Evolutionary conservation across 192 early-diverging fungal genomes (phyloP).

Genomic region (Umbelopsis sp.): DNA sequence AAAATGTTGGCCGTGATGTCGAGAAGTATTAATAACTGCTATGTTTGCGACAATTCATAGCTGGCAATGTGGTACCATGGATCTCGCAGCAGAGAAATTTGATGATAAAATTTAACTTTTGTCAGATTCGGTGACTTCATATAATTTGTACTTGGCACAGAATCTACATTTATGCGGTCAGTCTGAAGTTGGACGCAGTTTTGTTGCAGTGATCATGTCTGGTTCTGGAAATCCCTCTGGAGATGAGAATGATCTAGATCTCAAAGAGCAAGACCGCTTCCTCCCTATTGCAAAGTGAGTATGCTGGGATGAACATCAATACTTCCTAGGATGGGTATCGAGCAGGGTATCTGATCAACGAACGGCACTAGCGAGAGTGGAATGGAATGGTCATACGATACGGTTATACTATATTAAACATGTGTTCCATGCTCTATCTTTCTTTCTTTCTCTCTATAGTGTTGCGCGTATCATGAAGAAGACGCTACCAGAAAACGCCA

Average conservation of each 20-base stretch:
- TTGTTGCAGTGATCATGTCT: slow-evolving; percentile 35
- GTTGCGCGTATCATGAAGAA: slow-evolving; percentile 98
- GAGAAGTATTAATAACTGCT: no score
- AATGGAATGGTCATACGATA: no score
- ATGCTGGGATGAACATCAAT: not conserved
- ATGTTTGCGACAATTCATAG: no score
- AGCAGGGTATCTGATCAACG: not conserved
- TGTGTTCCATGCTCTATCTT: not conserved
- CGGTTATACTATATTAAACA: not conserved
- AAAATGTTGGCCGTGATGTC: no score
- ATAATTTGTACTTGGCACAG: not conserved
- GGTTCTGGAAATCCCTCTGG: slow-evolving; percentile 52
- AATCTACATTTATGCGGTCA: not conserved
- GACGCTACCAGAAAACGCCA: slow-evolving; percentile 94
- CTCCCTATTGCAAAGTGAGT: slow-evolving; percentile 86
- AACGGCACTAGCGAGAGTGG: not conserved
- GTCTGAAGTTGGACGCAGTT: not conserved
- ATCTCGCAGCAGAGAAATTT: no score
- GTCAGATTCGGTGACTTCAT: not conserved
- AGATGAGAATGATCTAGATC: slow-evolving; percentile 69
- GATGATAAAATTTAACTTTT: not conserved
- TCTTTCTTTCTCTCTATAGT: slow-evolving; percentile 49
- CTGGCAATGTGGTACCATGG: no score
- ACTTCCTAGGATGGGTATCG: not conserved
- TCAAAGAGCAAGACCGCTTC: slow-evolving; percentile 94